phyloP scores from a whole-genome alignment of 1,284 basidiomycete species.

The Cutaneotrichosporon mucoides region DNA sequence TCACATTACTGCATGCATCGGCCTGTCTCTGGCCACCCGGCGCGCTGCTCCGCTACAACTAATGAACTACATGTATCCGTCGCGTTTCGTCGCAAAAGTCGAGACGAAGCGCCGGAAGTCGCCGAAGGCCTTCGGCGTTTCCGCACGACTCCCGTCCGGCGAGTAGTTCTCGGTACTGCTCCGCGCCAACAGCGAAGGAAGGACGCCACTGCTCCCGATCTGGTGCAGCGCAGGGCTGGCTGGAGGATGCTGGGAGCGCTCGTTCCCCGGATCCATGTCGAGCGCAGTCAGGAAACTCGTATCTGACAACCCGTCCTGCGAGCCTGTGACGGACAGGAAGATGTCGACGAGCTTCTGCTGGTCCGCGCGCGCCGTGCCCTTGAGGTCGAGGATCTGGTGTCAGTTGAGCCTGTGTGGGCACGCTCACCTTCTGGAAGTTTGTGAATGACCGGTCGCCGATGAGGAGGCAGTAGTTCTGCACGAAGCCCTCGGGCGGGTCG shows the following conservation, averaged over 20 bases:
- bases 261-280: slow-evolving; percentile 71
- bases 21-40: no score
- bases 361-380: slow-evolving; percentile 78
- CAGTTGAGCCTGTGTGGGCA: background rate
- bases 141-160: slow-evolving; percentile 50
- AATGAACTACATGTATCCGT: slow-evolving; percentile 10
- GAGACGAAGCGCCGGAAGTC: slow-evolving; percentile 79
- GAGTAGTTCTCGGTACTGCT: slow-evolving; percentile 28
- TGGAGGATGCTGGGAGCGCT: background rate
- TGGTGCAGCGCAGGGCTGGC: slow-evolving; percentile 25
- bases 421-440: slow-evolving; percentile 88
- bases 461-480: slow-evolving; percentile 85
- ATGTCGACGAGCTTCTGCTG: slow-evolving; percentile 86
- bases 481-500: slow-evolving; percentile 86
- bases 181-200: slow-evolving; percentile 20
- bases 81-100: slow-evolving; percentile 62
- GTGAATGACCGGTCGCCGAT: slow-evolving; percentile 88
- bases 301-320: slow-evolving; percentile 74
- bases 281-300: slow-evolving; percentile 85
- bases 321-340: slow-evolving; percentile 85
- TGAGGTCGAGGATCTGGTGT: slow-evolving; percentile 84
- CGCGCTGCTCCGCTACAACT: no score
- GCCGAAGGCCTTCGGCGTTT: slow-evolving; percentile 72
- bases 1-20: background rate
- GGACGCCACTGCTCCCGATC: slow-evolving; percentile 9